Evolutionary conservation across 768 basidiomycete genomes (phyloP), one percentile per base, ranked within the genome.

Genomic region (Xerocomellus dryophilus): DNA sequence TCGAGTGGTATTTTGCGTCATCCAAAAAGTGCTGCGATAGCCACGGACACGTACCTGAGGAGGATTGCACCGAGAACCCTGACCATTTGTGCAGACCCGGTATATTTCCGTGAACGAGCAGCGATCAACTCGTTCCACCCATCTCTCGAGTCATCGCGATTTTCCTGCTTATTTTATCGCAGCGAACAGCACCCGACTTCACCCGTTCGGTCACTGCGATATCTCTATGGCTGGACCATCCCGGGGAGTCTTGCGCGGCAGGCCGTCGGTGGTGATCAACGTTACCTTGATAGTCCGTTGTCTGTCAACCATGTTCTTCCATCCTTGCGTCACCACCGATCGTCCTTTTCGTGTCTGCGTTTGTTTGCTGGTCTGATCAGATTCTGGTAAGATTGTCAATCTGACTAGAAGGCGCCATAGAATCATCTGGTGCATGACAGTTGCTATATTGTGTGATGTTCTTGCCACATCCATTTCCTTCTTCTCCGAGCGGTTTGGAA

Each of bases 31-130:
- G 47, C 52, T 54, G 65, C 66, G 67, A 50, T 29, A 55, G 52
- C 48, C 43, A 59, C 60, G 57, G 59, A 61, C 29, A 51, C 41
- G 61, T 57, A 54, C 60, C 62, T 56, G 57, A 31, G 50, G 64
- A 61, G 64, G 64, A 68, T 69, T 61, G 36, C 46, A 50, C 39
- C n/a, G 50, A 59, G 62, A 64, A 69, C 23, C 38, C 20, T 39
- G 8, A 25, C 25, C 43, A 41, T 51, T 41, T 53, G 23, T 23
- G 45, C 50, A 47, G 43, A 53, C 47, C n/a, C 20, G 53, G 51
- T 39, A 45, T 50, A 40, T 53, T 54, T 60, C 61, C 43, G 20
- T 40, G 40, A 51, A 43, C 42, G 61, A 62, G 27, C 38, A 56
- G 53, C 46, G 43, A 48, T 56, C 55, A 32, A n/a, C 53, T n/a